A percentile compares a stretch with the other conserved stretches of the same genome.
These are phyloP conservation scores for Salix suchowensis DNA, from an alignment of 345 rosid species.

Conservation along the genomic window DNA sequence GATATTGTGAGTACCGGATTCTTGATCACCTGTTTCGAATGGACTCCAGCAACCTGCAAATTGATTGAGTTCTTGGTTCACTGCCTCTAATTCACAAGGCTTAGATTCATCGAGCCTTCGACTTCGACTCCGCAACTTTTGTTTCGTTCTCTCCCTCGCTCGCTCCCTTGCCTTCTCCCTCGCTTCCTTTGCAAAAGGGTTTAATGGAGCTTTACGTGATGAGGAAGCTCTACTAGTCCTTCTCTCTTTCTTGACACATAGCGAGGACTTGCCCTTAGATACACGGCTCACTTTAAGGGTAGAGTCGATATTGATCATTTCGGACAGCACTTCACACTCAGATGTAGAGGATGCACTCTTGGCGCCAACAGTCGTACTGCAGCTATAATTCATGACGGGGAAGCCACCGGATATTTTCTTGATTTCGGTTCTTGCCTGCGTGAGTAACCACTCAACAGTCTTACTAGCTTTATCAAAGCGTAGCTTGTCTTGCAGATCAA, in stretches of 20 bases:
- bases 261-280: constrained; percentile 21
- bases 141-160: constrained; percentile 63
- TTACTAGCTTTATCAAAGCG: constrained; percentile 79
- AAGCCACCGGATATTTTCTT: constrained; percentile 31
- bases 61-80: constrained; percentile 15
- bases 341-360: constrained; percentile 42
- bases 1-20: constrained; percentile 12
- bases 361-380: not conserved
- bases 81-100: constrained; percentile 5
- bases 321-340: constrained; percentile 43
- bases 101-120: constrained; percentile 10
- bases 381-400: constrained; percentile 8
- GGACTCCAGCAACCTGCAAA: constrained; percentile 13
- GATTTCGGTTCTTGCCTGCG: constrained; percentile 56
- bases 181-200: constrained; percentile 38
- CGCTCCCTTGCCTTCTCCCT: constrained; percentile 64
- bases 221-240: constrained; percentile 19
- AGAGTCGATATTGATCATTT: constrained; percentile 16
- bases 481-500: constrained; percentile 75
- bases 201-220: constrained; percentile 23
- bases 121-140: constrained; percentile 26
- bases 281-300: constrained; percentile 9
- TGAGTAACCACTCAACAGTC: constrained; percentile 77
- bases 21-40: constrained; percentile 12
- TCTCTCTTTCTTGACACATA: constrained; percentile 7